Conservation (phyloP, 108 stramenopile species). For the Epithemia pelagica region DNA sequence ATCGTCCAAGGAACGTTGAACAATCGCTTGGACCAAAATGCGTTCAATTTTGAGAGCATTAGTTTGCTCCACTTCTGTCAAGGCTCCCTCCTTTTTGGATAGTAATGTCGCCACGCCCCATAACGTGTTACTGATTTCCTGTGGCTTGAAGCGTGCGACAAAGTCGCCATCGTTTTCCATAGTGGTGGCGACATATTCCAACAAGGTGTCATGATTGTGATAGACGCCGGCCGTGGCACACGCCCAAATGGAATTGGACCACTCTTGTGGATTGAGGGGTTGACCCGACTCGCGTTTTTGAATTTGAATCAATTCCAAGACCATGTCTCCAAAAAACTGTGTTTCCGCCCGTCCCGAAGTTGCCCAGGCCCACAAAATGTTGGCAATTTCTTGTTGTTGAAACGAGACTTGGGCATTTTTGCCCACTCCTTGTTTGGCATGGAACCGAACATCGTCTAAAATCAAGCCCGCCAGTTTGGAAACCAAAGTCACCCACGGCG, state of each 20-base stretch:
- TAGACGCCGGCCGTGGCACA: conserved; percentile 59
- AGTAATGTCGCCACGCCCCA: conserved; percentile 77
- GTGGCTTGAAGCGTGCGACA: conserved; percentile 61
- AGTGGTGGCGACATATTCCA: conserved; percentile 47
- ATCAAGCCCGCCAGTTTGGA: conserved; percentile 54
- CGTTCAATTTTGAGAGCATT: conserved; percentile 56
- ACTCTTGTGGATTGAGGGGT: conserved; percentile 43
- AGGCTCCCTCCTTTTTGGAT: conserved; percentile 25
- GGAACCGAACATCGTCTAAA: conserved; percentile 50
- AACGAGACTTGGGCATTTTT: conserved; percentile 8
- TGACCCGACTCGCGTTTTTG: conserved; percentile 6
- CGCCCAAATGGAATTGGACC: conserved; percentile 73
- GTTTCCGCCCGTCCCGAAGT: conserved; percentile 43
- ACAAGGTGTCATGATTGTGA: conserved; percentile 19
- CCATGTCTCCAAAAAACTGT: conserved; percentile 35
- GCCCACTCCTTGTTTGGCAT: conserved; percentile 7
- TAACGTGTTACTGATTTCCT: conserved; percentile 60
- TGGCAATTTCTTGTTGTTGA: conserved; percentile 59
- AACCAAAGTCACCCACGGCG: conserved; percentile 59
- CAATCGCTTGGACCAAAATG: conserved; percentile 36
- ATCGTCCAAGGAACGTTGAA: conserved; percentile 20
- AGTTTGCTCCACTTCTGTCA: background rate
- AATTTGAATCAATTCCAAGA: conserved; percentile 27
- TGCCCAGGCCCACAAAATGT: conserved; percentile 55
- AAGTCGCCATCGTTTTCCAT: conserved; percentile 45